Conservation (phyloP, 495 filamentous ascomycete genomes). For the Evansstolkia leycettana region DNA sequence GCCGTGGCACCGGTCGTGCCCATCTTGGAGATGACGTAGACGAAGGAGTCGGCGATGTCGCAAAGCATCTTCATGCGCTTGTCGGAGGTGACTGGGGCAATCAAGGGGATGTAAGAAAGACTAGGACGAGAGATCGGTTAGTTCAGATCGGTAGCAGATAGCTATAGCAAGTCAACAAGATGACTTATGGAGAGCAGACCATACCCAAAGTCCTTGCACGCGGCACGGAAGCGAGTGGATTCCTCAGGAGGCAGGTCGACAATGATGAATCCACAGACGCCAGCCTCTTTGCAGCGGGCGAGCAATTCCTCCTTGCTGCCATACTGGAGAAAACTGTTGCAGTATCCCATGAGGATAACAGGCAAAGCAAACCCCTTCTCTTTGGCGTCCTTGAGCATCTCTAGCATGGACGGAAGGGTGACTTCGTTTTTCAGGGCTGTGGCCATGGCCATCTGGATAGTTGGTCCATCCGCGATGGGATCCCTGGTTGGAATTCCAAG, state of each 20-base stretch:
- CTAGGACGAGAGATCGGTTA: no score
- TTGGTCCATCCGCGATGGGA: slow-evolving; percentile 80
- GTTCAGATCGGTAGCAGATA: no score
- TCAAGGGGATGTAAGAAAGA: slow-evolving; percentile 88
- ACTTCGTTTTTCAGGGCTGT: slow-evolving; percentile 69
- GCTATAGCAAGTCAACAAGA: no score
- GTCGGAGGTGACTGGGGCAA: slow-evolving; percentile 85
- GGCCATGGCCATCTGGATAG: slow-evolving; percentile 70
- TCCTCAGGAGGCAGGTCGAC: slow-evolving; percentile 85
- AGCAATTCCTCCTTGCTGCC: slow-evolving; percentile 60
- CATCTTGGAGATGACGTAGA: slow-evolving; percentile 95
- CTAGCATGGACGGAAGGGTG: slow-evolving; percentile 52
- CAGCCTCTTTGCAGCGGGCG: slow-evolving; percentile 59
- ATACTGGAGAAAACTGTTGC: slow-evolving; percentile 65
- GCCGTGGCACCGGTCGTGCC: slow-evolving; percentile 74
- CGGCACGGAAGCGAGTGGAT: slow-evolving; percentile 65
- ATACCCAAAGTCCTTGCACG: slow-evolving; percentile 47
- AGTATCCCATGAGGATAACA: slow-evolving; percentile 85
- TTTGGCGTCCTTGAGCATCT: slow-evolving; percentile 60
- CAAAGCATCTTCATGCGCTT: slow-evolving; percentile 88
- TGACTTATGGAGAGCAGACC: no score
- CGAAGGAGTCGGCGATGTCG: slow-evolving; percentile 95
- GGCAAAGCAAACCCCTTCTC: slow-evolving; percentile 56
- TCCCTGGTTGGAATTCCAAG: slow-evolving; percentile 77
- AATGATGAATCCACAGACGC: slow-evolving; percentile 80